phyloP scores from a whole-genome alignment of 2,329 filamentous ascomycete genomes.

The Coleophoma cylindrospora region DNA sequence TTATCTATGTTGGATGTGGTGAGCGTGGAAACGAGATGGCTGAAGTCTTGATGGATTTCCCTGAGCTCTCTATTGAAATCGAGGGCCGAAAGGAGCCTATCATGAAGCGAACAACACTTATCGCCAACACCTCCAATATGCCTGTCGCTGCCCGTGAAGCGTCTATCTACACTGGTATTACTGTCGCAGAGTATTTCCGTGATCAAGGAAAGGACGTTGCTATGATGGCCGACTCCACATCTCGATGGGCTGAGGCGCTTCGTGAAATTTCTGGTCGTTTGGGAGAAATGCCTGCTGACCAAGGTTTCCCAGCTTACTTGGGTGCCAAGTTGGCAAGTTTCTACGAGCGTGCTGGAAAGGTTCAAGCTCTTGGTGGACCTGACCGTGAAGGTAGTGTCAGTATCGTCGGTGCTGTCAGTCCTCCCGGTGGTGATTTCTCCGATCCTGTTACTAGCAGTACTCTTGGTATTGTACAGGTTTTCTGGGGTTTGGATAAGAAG shows the following conservation, averaged over 20 bases:
- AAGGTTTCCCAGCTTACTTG: conserved; percentile 98
- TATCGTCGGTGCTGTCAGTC: conserved; percentile 95
- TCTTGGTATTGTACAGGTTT: conserved; percentile 96
- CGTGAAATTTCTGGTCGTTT: conserved; percentile 98
- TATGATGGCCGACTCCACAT: conserved; percentile 99
- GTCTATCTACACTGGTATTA: conserved; percentile 93
- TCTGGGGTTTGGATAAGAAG: conserved; percentile 99
- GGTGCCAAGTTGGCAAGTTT: conserved; percentile 96
- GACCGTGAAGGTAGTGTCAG: conserved; percentile 88
- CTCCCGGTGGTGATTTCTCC: conserved; percentile 97
- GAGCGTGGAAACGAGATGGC: conserved; percentile 99
- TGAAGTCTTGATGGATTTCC: conserved; percentile 99
- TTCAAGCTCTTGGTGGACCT: conserved; percentile 80
- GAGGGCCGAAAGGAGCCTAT: conserved; percentile 95
- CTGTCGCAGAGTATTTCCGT: conserved; percentile 92
- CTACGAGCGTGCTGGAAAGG: conserved; percentile 95
- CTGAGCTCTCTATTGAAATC: conserved; percentile 91
- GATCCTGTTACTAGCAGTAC: conserved; percentile 94
- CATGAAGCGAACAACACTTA: conserved; percentile 99
- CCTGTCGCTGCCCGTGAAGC: conserved; percentile 96
- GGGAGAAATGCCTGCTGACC: conserved; percentile 99
- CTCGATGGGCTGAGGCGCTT: conserved; percentile 96
- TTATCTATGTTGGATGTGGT: conserved; percentile 89
- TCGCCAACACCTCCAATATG: conserved; percentile 99
- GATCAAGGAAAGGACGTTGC: conserved; percentile 96